A percentile compares a stretch with the other conserved stretches of the same genome.
Conservation (phyloP, 1,139 yeast genomes). For the Diutina siamensis region DNA sequence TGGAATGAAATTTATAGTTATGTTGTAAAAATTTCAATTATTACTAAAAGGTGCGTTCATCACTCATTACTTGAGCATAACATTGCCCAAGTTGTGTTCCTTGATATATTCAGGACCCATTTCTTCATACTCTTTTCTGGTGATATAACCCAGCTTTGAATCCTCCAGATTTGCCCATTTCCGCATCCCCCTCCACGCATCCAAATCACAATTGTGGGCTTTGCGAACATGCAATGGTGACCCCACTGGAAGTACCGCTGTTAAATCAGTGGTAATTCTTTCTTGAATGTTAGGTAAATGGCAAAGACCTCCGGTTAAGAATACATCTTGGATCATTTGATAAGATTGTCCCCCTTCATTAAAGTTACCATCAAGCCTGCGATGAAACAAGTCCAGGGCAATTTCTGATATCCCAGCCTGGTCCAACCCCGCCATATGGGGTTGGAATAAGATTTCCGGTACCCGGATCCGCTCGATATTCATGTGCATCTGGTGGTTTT, state of each 20-base stretch:
- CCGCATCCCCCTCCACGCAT: constrained; percentile 94
- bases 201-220: constrained; percentile 60
- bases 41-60: too few species aligned
- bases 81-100: constrained; percentile 77
- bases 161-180: constrained; percentile 52
- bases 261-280: constrained; percentile 57
- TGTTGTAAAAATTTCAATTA: too few species aligned
- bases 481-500: constrained; percentile 72
- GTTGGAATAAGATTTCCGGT: constrained; percentile 88
- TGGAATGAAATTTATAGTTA: too few species aligned
- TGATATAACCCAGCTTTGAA: constrained; percentile 39
- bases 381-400: constrained; percentile 46
- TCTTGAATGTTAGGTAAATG: constrained; percentile 51
- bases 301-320: constrained; percentile 81
- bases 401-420: constrained; percentile 86
- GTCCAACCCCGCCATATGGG: constrained; percentile 90
- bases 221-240: constrained; percentile 47
- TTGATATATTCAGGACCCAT: constrained; percentile 82
- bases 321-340: constrained; percentile 47
- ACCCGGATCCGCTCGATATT: constrained; percentile 86
- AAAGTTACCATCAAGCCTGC: constrained; percentile 44
- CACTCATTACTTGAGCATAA: constrained; percentile 13
- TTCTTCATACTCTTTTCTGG: constrained; percentile 71
- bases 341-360: constrained; percentile 44
- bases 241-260: constrained; percentile 58